These are phyloP conservation scores for Endocladia muricata DNA, from an alignment of 31 red algal species.

Conservation along the genomic window DNA sequence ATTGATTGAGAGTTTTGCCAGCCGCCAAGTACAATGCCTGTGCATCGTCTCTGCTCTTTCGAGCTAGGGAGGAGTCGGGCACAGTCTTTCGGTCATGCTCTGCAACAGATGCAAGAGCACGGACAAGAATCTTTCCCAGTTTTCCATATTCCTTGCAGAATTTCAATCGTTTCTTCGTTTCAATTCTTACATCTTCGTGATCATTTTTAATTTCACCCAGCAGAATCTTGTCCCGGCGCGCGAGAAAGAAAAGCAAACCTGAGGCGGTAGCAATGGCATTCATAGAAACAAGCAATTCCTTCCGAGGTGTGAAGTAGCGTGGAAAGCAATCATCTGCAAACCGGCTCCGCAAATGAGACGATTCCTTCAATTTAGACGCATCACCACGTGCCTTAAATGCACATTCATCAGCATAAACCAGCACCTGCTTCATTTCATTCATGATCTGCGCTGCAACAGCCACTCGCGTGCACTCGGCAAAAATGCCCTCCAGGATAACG, in stretches of 20 bases:
- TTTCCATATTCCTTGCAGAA: slow-evolving; percentile 36
- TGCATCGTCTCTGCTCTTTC: slow-evolving; percentile 8
- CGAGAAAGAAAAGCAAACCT: slow-evolving; percentile 30
- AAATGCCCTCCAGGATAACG: slow-evolving; percentile 29
- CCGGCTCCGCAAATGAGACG: slow-evolving; percentile 21
- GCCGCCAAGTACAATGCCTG: not conserved
- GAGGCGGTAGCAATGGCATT: slow-evolving; percentile 18
- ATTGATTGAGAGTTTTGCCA: slow-evolving; percentile 27
- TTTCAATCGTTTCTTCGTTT: slow-evolving; percentile 7
- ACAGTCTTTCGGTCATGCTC: slow-evolving; percentile 53
- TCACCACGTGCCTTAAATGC: not conserved
- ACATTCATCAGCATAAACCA: slow-evolving; percentile 44
- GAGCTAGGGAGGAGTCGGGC: slow-evolving; percentile 3
- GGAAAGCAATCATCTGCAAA: slow-evolving; percentile 43
- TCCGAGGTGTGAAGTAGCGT: slow-evolving; percentile 40
- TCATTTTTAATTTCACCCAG: not conserved
- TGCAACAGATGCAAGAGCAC: slow-evolving; percentile 55
- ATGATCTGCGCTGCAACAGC: slow-evolving; percentile 48
- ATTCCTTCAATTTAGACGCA: slow-evolving; percentile 8
- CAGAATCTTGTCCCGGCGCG: slow-evolving; percentile 2
- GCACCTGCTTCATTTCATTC: slow-evolving; percentile 55
- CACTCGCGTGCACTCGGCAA: slow-evolving; percentile 26
- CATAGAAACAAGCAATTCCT: slow-evolving; percentile 31
- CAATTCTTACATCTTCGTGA: slow-evolving; percentile 25
- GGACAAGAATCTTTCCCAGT: slow-evolving; percentile 43